A percentile compares a stretch with the other conserved stretches of the same genome.
These are phyloP conservation scores for Davidsoniella eucalypti DNA, from an alignment of 2,329 filamentous ascomycete genomes.

Conservation along the genomic window DNA sequence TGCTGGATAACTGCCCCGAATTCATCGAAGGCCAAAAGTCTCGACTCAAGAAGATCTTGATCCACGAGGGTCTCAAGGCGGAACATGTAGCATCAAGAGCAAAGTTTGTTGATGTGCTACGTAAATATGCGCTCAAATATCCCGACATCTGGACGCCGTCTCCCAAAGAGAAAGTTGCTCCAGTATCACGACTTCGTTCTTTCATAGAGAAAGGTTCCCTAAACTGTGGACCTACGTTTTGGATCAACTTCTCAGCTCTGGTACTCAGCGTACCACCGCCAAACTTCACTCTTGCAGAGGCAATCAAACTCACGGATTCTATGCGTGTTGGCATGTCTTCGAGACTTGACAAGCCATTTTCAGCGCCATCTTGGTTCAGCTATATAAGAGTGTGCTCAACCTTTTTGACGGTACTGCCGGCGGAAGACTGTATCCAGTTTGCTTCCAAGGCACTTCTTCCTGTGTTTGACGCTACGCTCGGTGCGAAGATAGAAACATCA, in stretches of 20 bases:
- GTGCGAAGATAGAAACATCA: constrained; percentile 25
- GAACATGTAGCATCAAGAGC: constrained; percentile 50
- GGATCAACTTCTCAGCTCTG: constrained; percentile 50
- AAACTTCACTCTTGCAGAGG: constrained; percentile 28
- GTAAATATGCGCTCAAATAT: constrained; percentile 44
- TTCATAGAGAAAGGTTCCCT: constrained; percentile 79
- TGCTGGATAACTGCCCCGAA: constrained; percentile 30
- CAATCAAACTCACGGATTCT: constrained; percentile 45
- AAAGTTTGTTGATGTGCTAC: constrained; percentile 51
- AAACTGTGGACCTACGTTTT: constrained; percentile 54
- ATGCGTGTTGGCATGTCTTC: constrained; percentile 54
- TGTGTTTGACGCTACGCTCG: constrained; percentile 37
- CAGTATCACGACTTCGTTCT: constrained; percentile 41
- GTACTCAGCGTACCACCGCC: constrained; percentile 41
- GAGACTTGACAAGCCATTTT: constrained; percentile 57
- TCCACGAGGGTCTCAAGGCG: constrained; percentile 57
- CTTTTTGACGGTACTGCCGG: constrained; percentile 30
- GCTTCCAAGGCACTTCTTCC: constrained; percentile 35
- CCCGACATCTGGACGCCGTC: constrained; percentile 50
- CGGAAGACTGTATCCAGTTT: constrained; percentile 30
- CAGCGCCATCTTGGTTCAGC: constrained; percentile 55
- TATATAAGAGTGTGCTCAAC: constrained; percentile 51
- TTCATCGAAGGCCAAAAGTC: constrained; percentile 33
- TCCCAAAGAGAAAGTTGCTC: constrained; percentile 32
- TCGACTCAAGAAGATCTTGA: constrained; percentile 40